Conservation (phyloP, 2,329 filamentous ascomycete genomes). For the Colletotrichum sp. region DNA sequence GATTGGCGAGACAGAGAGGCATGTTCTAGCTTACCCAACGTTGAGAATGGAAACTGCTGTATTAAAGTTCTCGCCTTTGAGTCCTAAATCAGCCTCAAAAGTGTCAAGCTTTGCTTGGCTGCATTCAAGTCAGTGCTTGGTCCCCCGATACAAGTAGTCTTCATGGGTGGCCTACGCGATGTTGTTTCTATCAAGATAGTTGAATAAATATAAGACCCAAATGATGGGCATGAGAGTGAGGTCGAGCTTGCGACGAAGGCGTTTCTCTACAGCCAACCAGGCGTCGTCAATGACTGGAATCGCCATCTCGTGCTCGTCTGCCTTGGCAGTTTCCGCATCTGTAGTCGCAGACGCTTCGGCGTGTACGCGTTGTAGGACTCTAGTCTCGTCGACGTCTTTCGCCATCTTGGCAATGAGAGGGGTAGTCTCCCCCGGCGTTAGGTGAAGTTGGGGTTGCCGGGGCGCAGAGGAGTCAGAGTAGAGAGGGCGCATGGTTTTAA, state of each 20-base stretch:
- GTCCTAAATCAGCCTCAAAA: neutral
- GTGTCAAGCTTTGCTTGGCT: conserved; percentile 1
- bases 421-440: neutral
- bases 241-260: conserved; percentile 26
- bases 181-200: conserved; percentile 9
- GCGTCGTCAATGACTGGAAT: neutral
- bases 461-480: neutral
- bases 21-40: neutral
- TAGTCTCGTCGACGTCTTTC: neutral
- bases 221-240: conserved; percentile 23
- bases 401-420: neutral
- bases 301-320: neutral
- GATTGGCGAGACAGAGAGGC: neutral
- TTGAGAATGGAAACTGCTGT: neutral
- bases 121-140: neutral
- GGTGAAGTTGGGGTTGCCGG: neutral
- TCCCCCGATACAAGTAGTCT: neutral
- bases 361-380: neutral
- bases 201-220: neutral
- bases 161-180: conserved; percentile 5
- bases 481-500: neutral
- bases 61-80: neutral
- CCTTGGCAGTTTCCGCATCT: neutral
- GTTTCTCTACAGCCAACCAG: neutral
- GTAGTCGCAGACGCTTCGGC: neutral